Conservation (phyloP, 257 asterid species). For the Solanum sitiens region DNA sequence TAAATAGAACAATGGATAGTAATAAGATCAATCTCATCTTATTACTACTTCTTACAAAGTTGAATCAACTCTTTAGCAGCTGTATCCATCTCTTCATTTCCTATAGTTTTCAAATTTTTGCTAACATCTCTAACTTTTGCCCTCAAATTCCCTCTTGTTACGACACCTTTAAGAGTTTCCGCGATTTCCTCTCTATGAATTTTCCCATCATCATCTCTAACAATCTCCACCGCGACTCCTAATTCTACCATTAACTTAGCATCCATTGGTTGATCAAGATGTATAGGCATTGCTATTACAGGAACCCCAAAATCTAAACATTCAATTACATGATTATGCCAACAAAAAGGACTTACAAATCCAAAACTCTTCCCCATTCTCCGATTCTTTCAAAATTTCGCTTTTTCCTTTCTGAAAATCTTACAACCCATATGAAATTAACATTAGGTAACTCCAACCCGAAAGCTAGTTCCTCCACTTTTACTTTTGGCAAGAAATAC, state of each 20-base stretch:
- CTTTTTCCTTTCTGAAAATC: too few relatives aligned
- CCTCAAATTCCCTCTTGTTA: conserved; percentile 13
- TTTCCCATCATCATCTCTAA: conserved; percentile 12
- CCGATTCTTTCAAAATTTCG: too few relatives aligned
- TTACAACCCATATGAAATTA: too few relatives aligned
- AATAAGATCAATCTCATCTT: too few relatives aligned
- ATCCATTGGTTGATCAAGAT: conserved; percentile 34
- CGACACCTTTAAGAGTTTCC: conserved; percentile 10
- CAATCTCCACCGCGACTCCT: conserved; percentile 30
- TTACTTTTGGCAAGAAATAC: conserved; percentile 24
- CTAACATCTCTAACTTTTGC: conserved; percentile 3
- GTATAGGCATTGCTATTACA: conserved; percentile 31
- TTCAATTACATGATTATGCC: conserved; percentile 33
- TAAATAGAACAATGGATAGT: too few relatives aligned
- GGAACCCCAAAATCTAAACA: conserved; percentile 34
- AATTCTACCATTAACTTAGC: conserved; percentile 32
- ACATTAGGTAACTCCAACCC: conserved; percentile 21
- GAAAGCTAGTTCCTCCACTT: conserved; percentile 32
- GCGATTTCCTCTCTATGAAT: conserved; percentile 10
- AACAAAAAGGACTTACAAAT: conserved; percentile 33
- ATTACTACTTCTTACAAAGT: neutral
- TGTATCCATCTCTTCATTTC: conserved; percentile 15
- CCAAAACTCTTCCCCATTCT: too few relatives aligned
- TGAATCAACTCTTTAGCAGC: conserved; percentile 9
- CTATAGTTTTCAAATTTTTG: neutral